phyloP scores from a whole-genome alignment of 208 protist genomes.

The Wallacemonas sp. region DNA sequence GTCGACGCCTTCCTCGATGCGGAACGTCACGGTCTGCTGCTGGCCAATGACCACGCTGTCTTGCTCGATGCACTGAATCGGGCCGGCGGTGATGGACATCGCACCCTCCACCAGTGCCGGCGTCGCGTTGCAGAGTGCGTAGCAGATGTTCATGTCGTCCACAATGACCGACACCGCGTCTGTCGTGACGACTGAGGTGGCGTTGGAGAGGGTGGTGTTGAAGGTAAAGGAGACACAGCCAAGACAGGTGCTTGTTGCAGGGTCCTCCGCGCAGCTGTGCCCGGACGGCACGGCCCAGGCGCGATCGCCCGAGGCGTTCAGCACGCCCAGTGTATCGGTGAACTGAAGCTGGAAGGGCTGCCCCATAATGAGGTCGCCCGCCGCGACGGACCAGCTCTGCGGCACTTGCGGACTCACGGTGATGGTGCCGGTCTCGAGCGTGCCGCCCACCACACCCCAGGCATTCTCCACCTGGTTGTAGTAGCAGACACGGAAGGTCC shows the following conservation, averaged over 20 bases:
- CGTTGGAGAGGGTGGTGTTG: conserved; percentile 26
- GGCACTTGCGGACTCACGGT: conserved; percentile 40
- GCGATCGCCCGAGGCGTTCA: conserved; percentile 43
- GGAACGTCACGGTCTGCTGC: conserved; percentile 65
- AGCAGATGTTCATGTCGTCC: conserved; percentile 74
- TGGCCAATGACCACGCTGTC: conserved; percentile 55
- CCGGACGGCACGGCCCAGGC: conserved; percentile 62
- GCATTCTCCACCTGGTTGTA: conserved; percentile 53
- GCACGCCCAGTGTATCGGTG: conserved; percentile 33
- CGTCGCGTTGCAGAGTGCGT: conserved; percentile 61
- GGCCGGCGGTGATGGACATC: conserved; percentile 42
- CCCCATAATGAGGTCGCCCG: conserved; percentile 30
- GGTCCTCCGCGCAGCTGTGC: conserved; percentile 55
- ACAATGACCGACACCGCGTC: conserved; percentile 36
- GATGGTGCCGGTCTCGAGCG: conserved; percentile 35
- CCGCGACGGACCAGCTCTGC: conserved; percentile 37
- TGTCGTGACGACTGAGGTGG: conserved; percentile 37
- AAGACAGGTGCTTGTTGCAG: conserved; percentile 25
- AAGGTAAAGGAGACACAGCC: conserved; percentile 60
- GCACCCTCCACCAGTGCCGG: conserved; percentile 44
- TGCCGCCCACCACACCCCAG: conserved; percentile 80
- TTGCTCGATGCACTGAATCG: conserved; percentile 65
- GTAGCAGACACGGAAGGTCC: conserved; percentile 79
- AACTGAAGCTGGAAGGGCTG: conserved; percentile 60
- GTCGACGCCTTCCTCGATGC: conserved; percentile 34